Conservation (phyloP, 1,284 basidiomycete genomes). For the Cerrena zonata region DNA sequence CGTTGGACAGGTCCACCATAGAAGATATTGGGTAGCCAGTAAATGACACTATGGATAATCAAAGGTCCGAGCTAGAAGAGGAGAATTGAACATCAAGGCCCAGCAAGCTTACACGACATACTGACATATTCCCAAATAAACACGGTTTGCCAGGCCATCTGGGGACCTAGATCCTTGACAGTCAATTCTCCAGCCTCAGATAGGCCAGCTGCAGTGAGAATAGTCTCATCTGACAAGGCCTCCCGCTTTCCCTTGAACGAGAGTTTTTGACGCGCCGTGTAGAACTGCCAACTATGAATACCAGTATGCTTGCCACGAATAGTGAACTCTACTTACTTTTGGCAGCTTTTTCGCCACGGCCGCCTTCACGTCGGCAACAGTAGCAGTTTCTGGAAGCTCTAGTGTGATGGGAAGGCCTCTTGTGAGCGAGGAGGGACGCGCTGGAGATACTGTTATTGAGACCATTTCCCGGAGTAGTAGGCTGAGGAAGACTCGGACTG, state of each 20-base stretch:
- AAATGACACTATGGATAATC: constrained; percentile 85
- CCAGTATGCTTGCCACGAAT: background rate
- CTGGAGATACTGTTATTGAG: constrained; percentile 47
- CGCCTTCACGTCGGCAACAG: constrained; percentile 56
- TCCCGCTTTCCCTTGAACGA: constrained; percentile 57
- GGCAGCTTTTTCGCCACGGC: constrained; percentile 53
- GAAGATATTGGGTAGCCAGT: constrained; percentile 63
- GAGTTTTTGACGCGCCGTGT: constrained; percentile 68
- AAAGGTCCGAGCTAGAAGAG: constrained; percentile 61
- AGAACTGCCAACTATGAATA: constrained; percentile 44
- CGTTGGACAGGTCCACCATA: constrained; percentile 68
- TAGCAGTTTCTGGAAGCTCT: constrained; percentile 46
- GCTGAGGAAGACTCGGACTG: background rate
- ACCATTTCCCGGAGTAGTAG: constrained; percentile 43
- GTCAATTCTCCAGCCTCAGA: constrained; percentile 54
- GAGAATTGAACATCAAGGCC: background rate
- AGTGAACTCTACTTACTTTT: constrained; percentile 43
- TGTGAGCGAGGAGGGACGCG: constrained; percentile 40
- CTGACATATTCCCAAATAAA: constrained; percentile 89
- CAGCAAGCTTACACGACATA: constrained; percentile 13
- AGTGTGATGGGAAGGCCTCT: constrained; percentile 52
- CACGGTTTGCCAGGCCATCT: constrained; percentile 81
- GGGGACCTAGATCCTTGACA: constrained; percentile 85
- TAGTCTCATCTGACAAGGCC: constrained; percentile 57
- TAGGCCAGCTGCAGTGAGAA: constrained; percentile 54